Percentiles rank a stretch among this genome's conserved stretches.
These are phyloP conservation scores for Pestalotiopsis sp. DNA, from an alignment of 2,329 filamentous ascomycete genomes.

Conservation along the genomic window DNA sequence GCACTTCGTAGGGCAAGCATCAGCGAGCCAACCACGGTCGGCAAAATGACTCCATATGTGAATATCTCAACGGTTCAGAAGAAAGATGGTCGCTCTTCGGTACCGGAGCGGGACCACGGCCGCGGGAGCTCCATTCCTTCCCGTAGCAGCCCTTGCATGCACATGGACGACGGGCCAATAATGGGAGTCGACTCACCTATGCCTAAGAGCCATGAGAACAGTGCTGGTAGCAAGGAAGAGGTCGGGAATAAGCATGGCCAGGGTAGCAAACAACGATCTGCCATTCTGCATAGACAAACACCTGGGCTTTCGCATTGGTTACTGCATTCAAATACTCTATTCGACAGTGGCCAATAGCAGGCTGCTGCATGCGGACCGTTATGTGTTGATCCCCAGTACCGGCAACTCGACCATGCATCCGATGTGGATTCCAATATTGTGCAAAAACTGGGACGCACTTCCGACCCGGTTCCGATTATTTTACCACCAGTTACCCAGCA, in stretches of 20 bases:
- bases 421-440: not conserved
- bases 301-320: too few species aligned
- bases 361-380: not conserved
- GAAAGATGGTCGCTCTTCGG: not conserved
- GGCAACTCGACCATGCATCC: not conserved
- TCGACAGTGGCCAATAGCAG: not conserved
- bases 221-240: too few species aligned
- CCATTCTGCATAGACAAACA: not conserved
- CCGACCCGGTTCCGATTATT: too few species aligned
- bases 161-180: not conserved
- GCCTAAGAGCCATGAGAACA: too few species aligned
- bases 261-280: not conserved
- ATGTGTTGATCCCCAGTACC: not conserved
- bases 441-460: too few species aligned
- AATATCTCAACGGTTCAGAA: not conserved
- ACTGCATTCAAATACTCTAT: too few species aligned
- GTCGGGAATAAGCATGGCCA: not conserved
- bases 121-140: not conserved
- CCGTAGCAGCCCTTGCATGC: not conserved
- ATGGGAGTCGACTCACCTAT: not conserved
- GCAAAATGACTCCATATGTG: not conserved
- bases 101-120: not conserved
- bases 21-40: not conserved
- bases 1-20: not conserved
- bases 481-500: too few species aligned